A percentile compares a stretch with the other conserved stretches of the same genome.
These are phyloP conservation scores for Kokia cookei DNA, from an alignment of 441 rosid species.

Conservation along the genomic window DNA sequence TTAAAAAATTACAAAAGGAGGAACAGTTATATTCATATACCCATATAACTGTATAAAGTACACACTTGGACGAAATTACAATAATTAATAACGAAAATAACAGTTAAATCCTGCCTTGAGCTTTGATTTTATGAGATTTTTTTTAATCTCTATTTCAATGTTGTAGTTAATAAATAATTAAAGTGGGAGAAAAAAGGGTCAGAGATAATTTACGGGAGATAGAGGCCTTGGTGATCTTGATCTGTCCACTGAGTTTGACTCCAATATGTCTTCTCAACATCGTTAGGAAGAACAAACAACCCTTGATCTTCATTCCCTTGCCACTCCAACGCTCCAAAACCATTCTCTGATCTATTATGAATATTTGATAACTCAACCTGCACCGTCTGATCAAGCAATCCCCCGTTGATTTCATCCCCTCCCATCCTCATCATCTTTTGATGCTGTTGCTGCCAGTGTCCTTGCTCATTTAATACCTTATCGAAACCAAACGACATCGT, in stretches of 20 bases:
- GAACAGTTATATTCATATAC: constrained; percentile 28
- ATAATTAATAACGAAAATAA: background rate
- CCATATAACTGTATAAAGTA: constrained; percentile 3
- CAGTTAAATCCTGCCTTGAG: background rate
- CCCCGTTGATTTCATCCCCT: constrained; percentile 21
- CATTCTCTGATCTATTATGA: constrained; percentile 26
- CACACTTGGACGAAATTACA: background rate
- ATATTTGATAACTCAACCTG: constrained; percentile 28
- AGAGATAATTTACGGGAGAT: constrained; percentile 51
- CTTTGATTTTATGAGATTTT: background rate
- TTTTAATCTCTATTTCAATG: background rate
- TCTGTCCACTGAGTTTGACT: constrained; percentile 68
- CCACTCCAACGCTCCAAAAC: constrained; percentile 77
- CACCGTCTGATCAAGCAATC: constrained; percentile 43
- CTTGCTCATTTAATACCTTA: constrained; percentile 22
- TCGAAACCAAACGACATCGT: constrained; percentile 42
- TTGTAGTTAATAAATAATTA: background rate
- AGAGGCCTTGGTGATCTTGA: constrained; percentile 54
- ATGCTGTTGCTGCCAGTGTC: constrained; percentile 22
- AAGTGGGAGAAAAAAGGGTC: background rate
- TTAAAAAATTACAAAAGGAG: constrained; percentile 13
- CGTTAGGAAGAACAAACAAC: constrained; percentile 55
- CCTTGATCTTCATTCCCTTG: constrained; percentile 51
- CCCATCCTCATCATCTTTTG: constrained; percentile 19
- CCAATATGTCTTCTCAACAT: constrained; percentile 81